Evolutionary conservation across 139 green algal genomes (phyloP).

Genomic region (Micractinium conductrix): DNA sequence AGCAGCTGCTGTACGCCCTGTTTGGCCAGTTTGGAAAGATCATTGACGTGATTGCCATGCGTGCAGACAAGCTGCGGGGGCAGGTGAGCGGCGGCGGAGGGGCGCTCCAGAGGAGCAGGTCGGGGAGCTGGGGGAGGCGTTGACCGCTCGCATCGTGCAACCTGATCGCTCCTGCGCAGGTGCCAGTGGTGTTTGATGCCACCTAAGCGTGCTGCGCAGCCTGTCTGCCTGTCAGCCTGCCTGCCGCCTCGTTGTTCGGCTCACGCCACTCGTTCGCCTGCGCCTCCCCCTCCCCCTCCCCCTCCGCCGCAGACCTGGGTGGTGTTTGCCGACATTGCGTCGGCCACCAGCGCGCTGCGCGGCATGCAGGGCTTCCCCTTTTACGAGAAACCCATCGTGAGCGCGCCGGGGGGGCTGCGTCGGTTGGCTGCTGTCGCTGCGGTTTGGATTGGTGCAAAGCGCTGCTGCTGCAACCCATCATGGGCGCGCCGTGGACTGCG

Average conservation of each 20-base stretch:
- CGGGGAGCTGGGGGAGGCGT: too few relatives aligned
- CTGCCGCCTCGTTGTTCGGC: too few relatives aligned
- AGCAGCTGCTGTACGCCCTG: conserved; percentile 93
- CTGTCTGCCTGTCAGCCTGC: too few relatives aligned
- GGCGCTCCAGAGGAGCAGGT: neutral
- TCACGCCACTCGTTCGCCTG: too few relatives aligned
- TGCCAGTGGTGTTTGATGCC: neutral
- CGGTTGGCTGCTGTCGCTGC: too few relatives aligned
- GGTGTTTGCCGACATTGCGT: conserved; percentile 89
- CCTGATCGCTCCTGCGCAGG: too few relatives aligned
- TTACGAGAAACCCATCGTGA: conserved; percentile 94
- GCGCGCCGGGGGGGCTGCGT: too few relatives aligned
- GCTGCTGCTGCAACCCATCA: too few relatives aligned
- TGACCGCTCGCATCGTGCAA: too few relatives aligned
- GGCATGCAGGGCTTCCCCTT: conserved; percentile 99
- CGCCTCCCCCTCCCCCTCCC: neutral
- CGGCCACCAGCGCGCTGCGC: conserved; percentile 88
- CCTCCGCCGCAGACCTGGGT: conserved; percentile 85
- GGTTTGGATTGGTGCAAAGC: too few relatives aligned
- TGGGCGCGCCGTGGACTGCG: neutral
- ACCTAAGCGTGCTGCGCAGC: neutral
- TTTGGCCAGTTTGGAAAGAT: conserved; percentile 98
- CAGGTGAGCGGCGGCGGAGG: conserved; percentile 28
- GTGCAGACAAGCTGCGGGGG: conserved; percentile 66
- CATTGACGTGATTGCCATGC: conserved; percentile 86